Base-by-base conservation (phyloP, 768 basidiomycete species). In the Termitomyces sp. region DNA sequence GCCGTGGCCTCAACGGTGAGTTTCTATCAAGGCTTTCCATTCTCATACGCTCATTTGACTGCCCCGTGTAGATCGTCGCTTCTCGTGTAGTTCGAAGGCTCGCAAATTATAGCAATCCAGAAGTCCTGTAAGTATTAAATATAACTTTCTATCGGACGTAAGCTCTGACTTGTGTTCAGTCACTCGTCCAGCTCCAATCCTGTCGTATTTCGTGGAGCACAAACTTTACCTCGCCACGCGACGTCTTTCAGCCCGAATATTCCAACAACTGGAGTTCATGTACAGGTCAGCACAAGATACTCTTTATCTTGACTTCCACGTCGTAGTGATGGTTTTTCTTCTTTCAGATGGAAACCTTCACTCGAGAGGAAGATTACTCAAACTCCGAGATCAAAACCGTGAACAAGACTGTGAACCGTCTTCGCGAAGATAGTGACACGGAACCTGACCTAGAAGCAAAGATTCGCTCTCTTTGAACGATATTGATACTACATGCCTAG, bases 51-150 rank as follows among this genome's bases (percentile, higher is more conserved):
- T 58, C 13, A 39, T 33, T 36, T 39, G 45, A 15, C 22, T 48
- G 22, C 38, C 22, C 45, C 7, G 45, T n/a, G 44, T 39, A 85
- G 86, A 83, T 87, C 59, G 81, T 83, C 50, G 85, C 86, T 7
- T 83, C 79, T 59, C 83, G 86, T 35, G 82, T 81, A 11, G 86
- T 88, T 20, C 82, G 86, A 53, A 79, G 85, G 20, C 74, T 87
- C 9, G 80, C 83, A 38, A 85, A 81, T 62, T 87, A 82, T 68
- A 75, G 70, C 0, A 71, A 71, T 50, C 66, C 81, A 8, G 84
- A 84, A 64, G 66, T 83, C 40, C 84, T 75, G 80, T 82, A 69
- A 59, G 80, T 70, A 7, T 20, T 61, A 8, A 2, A 28, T 39
- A 35, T 56, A 33, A 15, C 28, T 12, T 15, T n/a, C 36, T 22